These are phyloP conservation scores for Pyrenochaeta sp. DNA, from an alignment of 2,329 filamentous ascomycete genomes.

Conservation along the genomic window DNA sequence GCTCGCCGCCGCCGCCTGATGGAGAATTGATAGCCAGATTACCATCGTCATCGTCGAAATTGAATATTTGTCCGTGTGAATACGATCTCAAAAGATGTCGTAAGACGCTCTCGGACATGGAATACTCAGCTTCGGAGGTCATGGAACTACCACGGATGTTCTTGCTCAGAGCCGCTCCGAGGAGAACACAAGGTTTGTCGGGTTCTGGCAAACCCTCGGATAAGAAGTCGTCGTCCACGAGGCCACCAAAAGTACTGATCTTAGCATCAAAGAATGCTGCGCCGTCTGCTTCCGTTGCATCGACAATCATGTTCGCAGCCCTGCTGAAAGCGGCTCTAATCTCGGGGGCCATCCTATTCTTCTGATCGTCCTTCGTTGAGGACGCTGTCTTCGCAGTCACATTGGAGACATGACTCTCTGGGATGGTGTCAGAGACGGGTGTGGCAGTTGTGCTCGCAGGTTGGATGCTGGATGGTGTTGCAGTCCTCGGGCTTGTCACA, in stretches of 20 bases:
- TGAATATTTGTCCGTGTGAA: slow-evolving; percentile 50
- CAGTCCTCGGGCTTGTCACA: slow-evolving; percentile 21
- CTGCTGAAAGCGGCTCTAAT: slow-evolving; percentile 44
- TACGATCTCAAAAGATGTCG: slow-evolving; percentile 45
- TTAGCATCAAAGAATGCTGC: slow-evolving; percentile 51
- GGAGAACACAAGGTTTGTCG: slow-evolving; percentile 44
- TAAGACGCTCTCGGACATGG: slow-evolving; percentile 43
- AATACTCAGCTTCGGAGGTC: slow-evolving; percentile 21
- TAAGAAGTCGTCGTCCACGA: slow-evolving; percentile 47
- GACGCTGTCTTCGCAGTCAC: slow-evolving; percentile 29
- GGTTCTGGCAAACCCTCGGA: slow-evolving; percentile 40
- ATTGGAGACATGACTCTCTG: slow-evolving; percentile 24
- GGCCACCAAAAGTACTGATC: slow-evolving; percentile 47
- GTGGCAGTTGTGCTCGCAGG: slow-evolving; percentile 30
- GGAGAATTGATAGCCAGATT: slow-evolving; percentile 26
- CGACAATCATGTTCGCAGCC: slow-evolving; percentile 51
- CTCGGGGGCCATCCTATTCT: slow-evolving; percentile 39
- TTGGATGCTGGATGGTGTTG: slow-evolving; percentile 27
- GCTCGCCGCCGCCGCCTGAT: slow-evolving; percentile 19
- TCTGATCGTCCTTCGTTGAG: slow-evolving; percentile 28
- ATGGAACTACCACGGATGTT: slow-evolving; percentile 16
- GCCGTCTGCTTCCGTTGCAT: slow-evolving; percentile 49
- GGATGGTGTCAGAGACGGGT: slow-evolving; percentile 31
- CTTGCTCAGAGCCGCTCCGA: slow-evolving; percentile 39
- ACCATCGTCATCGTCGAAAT: slow-evolving; percentile 40